phyloP scores from a whole-genome alignment of 2,329 filamentous ascomycete species.

The Alternaria arborescens region DNA sequence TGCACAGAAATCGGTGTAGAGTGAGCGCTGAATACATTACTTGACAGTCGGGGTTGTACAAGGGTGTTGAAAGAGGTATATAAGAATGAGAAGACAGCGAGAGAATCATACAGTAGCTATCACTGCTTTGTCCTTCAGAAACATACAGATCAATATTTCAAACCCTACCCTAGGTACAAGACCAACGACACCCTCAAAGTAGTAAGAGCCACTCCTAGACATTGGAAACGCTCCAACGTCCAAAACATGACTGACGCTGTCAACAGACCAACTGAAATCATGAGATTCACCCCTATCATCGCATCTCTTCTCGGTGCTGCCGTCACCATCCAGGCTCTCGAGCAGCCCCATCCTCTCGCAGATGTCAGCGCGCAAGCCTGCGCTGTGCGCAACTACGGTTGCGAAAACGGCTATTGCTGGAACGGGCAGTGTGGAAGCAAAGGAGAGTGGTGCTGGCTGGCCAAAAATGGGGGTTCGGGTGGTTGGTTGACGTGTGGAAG shows the following conservation, averaged over 20 bases:
- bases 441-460: background rate
- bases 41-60: rapidly evolving
- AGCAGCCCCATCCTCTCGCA: background rate
- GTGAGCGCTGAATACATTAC: background rate
- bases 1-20: too few relatives aligned
- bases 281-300: constrained; percentile 10
- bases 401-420: background rate
- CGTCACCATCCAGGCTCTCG: background rate
- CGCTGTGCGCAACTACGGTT: background rate
- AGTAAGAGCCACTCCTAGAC: background rate
- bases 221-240: background rate
- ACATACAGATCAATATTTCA: background rate
- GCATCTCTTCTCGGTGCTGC: background rate
- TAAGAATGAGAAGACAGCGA: too few relatives aligned
- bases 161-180: too few relatives aligned
- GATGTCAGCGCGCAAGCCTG: background rate
- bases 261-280: background rate
- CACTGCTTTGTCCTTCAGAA: background rate
- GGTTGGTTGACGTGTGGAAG: background rate
- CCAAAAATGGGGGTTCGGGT: rapidly evolving
- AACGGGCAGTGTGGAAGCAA: background rate
- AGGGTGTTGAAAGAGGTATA: background rate
- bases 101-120: background rate
- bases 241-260: too few relatives aligned
- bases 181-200: background rate